These are phyloP conservation scores for Lasiosphaeriaceae sp. DNA, from an alignment of 495 filamentous ascomycete species.

Conservation along the genomic window DNA sequence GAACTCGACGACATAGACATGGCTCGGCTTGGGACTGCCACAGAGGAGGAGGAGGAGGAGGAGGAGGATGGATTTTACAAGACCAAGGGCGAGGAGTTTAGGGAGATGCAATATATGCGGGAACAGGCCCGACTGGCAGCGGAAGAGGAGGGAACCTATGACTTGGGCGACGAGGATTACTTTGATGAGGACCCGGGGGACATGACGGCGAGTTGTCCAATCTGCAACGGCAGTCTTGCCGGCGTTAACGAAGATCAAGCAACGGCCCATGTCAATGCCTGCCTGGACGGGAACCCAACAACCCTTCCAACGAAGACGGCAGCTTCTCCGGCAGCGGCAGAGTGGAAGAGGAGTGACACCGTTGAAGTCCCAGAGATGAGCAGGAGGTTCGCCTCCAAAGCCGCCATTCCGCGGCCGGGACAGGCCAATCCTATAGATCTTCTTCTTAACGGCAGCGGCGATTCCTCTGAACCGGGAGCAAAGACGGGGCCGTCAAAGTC, in stretches of 20 bases:
- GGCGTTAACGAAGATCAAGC: constrained; percentile 56
- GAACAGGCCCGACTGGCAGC: constrained; percentile 58
- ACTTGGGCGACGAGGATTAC: constrained; percentile 17
- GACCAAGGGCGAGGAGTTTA: constrained; percentile 58
- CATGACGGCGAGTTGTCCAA: constrained; percentile 59
- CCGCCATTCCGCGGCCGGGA: constrained; percentile 67
- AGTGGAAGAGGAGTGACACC: constrained; percentile 6
- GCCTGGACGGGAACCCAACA: constrained; percentile 75
- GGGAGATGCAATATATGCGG: constrained; percentile 58
- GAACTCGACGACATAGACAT: constrained; percentile 42
- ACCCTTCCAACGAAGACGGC: constrained; percentile 29
- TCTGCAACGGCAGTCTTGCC: constrained; percentile 63
- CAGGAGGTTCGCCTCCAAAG: constrained; percentile 56
- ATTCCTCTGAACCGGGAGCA: neutral
- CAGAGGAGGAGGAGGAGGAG: constrained; percentile 46
- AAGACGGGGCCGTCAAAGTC: constrained; percentile 41
- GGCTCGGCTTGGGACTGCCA: constrained; percentile 47
- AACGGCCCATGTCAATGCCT: constrained; percentile 83
- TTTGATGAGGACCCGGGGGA: constrained; percentile 8
- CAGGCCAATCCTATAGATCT: constrained; percentile 70
- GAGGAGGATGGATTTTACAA: constrained; percentile 36
- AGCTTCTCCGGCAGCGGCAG: neutral
- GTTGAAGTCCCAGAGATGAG: constrained; percentile 35
- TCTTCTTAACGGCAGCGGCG: constrained; percentile 2
- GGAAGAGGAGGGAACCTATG: constrained; percentile 38